Conservation (phyloP, 805 yeast genomes). For the Debaryomyces tyrocola region DNA sequence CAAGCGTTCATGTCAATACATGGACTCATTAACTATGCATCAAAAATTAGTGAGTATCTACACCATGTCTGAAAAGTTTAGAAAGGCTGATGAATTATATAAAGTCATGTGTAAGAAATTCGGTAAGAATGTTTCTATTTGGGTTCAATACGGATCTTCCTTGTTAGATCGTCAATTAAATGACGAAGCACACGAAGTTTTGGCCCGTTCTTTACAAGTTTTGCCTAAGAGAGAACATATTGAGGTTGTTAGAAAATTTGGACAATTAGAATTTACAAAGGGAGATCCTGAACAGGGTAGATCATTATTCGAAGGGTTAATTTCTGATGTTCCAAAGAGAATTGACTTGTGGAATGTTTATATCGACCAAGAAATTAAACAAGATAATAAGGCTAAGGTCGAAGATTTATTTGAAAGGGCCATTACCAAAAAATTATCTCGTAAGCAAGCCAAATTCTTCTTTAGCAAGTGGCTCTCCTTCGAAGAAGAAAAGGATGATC, state of each 20-base stretch:
- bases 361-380: constrained; percentile 87
- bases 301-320: constrained; percentile 87
- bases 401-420: constrained; percentile 85
- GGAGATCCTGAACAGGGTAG: constrained; percentile 96
- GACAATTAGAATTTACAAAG: constrained; percentile 78
- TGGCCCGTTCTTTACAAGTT: constrained; percentile 70
- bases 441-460: constrained; percentile 92
- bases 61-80: constrained; percentile 67
- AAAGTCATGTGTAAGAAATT: constrained; percentile 70
- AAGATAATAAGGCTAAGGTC: constrained; percentile 58
- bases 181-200: constrained; percentile 68
- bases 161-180: constrained; percentile 57
- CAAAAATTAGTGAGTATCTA: constrained; percentile 76
- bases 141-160: constrained; percentile 82
- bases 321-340: constrained; percentile 88
- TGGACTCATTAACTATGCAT: constrained; percentile 85
- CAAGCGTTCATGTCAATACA: constrained; percentile 82
- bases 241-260: constrained; percentile 83
- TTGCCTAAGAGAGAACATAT: constrained; percentile 73
- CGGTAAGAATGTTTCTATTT: constrained; percentile 68
- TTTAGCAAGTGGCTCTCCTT: constrained; percentile 87
- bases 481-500: constrained; percentile 71
- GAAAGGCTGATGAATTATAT: constrained; percentile 69
- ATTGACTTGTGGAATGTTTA: constrained; percentile 94
- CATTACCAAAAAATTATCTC: constrained; percentile 60